phyloP scores from a whole-genome alignment of 1,284 basidiomycete species.

The Irpex lacteus region DNA sequence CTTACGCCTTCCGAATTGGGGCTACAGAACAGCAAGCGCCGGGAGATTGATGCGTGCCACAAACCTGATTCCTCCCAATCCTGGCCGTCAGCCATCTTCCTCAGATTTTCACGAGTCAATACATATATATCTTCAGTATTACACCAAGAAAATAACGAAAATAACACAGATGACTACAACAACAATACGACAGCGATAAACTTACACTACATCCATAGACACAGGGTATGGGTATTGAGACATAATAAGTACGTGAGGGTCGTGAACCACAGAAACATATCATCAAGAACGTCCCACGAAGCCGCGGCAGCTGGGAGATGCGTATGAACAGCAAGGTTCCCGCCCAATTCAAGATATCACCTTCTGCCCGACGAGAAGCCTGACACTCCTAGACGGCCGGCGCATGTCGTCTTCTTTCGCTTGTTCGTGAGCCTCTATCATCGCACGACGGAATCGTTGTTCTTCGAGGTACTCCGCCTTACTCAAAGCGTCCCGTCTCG shows the following conservation, averaged over 20 bases:
- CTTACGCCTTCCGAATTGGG: neutral
- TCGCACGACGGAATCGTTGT: conserved; percentile 58
- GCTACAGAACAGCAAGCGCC: neutral
- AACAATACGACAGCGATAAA: neutral
- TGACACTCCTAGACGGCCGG: conserved; percentile 54
- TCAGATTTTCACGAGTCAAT: neutral
- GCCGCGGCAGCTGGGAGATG: neutral
- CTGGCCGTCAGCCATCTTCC: neutral
- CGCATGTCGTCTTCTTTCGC: conserved; percentile 55
- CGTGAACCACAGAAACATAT: neutral
- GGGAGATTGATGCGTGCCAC: neutral
- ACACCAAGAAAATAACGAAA: neutral
- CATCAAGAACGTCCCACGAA: neutral
- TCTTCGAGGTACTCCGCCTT: conserved; percentile 71
- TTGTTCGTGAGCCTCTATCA: conserved; percentile 56
- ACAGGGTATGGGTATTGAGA: neutral
- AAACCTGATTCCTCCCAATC: neutral
- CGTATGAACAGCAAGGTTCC: neutral
- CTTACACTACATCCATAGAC: neutral
- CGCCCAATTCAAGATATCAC: conserved; percentile 8
- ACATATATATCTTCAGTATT: neutral
- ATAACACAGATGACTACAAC: neutral
- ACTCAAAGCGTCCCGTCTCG: conserved; percentile 56
- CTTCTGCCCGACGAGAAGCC: conserved; percentile 65
- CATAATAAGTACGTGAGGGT: neutral